These are phyloP conservation scores for Aaosphaeria pasadenensis DNA, from an alignment of 2,329 filamentous ascomycete genomes.

Conservation along the genomic window DNA sequence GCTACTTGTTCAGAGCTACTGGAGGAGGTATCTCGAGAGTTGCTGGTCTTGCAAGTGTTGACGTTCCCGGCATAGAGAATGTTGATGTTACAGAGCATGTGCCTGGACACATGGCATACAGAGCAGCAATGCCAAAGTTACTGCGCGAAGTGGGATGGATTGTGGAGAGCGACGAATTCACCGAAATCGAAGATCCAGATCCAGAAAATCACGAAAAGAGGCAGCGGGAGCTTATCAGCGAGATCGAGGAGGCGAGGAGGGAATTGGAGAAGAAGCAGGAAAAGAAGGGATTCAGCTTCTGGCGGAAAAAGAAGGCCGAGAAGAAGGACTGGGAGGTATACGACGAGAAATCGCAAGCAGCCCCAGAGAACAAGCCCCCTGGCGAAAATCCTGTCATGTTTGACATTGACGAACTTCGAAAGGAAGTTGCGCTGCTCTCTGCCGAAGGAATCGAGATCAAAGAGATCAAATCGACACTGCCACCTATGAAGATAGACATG, in stretches of 20 bases:
- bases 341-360: conserved; percentile 57
- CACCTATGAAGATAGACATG: conserved; percentile 75
- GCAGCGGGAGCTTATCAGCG: conserved; percentile 89
- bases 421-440: conserved; percentile 67
- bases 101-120: conserved; percentile 94
- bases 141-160: conserved; percentile 86
- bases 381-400: conserved; percentile 72
- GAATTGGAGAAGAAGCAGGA: conserved; percentile 69
- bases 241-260: conserved; percentile 91
- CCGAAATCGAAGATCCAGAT: conserved; percentile 94
- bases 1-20: conserved; percentile 91
- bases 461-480: conserved; percentile 83
- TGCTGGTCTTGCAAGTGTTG: conserved; percentile 75
- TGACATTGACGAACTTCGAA: conserved; percentile 87
- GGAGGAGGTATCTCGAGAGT: conserved; percentile 87
- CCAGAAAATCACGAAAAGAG: conserved; percentile 86
- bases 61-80: conserved; percentile 84
- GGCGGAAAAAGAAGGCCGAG: conserved; percentile 75
- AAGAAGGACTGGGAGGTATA: conserved; percentile 96
- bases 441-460: conserved; percentile 68
- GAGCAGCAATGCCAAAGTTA: conserved; percentile 83
- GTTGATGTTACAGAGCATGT: conserved; percentile 83
- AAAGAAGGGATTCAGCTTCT: conserved; percentile 59
- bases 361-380: conserved; percentile 22
- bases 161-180: conserved; percentile 90